Evolutionary conservation across 495 filamentous ascomycete species (phyloP), one percentile per base, ranked within the genome.

Genomic region (Xylaria longipes): DNA sequence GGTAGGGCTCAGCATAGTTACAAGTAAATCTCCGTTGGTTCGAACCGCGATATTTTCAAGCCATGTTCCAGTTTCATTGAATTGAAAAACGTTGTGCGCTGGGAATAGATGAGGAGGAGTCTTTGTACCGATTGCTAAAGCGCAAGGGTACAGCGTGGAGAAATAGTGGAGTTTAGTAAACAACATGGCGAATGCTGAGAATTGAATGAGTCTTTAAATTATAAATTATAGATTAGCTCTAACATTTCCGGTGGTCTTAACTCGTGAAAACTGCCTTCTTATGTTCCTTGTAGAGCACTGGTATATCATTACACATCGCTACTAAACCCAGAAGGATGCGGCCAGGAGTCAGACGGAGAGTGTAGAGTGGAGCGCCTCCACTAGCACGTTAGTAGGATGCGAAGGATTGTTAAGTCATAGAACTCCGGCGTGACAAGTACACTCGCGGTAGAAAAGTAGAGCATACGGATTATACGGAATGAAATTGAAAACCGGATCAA

Each of bases 41-140:
- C 84, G 84, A 52, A 85, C 77, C 45, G 79, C 80, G 54, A 85
- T 78, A 75, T 86, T 86, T 54, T 86, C 84, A 68, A 85, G 71
- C 74, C 77, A 80, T 2, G 76, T 76, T 29, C 72, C 70, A 14
- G 69, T 61, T 63, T 71, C 57, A 31, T 63, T 69, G 37, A 75
- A 72, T 39, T 77, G 75, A 50, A 77, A 75, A 37, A 74, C 54
- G 20, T 57, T 73, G 20, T 64, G 65, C 1, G 70, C 52, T 5
- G 70, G 72, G 37, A 77, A 68, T 11, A 45, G n/a, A 33, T 48
- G 62, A 14, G 25, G 29, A 12, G 14, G 4, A 11, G 46, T 20
- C 0, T 1, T 45, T 22, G 20, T 5, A 22, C 46, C 2, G 1
- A 52, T 4, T 9, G 65, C 33, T 33, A 20, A 50, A 39, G 33